Evolutionary conservation across 1,139 yeast species (phyloP), one percentile per base, ranked within the genome.

Genomic region (Protomyces macrosporus): DNA sequence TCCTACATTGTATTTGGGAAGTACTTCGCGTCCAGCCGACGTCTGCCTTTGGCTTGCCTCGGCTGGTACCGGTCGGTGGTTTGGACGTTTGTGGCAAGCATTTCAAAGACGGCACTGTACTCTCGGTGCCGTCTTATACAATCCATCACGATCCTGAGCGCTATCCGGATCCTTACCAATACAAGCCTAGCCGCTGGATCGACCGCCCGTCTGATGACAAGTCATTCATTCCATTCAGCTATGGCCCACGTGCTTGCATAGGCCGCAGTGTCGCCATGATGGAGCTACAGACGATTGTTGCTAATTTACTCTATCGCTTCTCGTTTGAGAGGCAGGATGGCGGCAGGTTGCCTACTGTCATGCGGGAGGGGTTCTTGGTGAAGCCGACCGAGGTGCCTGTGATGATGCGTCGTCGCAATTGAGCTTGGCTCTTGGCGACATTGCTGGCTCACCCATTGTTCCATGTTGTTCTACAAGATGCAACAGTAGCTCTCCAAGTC

Each of bases 121-220:
- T 60, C 50, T 45, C 54, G 32, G 64, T 60, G 16, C 64, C 64
- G 23, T 34, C 54, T 33, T 86, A 81, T 77, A 79, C 87, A 0
- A 71, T 85, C 66, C 90, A 86, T 69, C 77, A 88, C 35, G 80
- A 81, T 53, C 76, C 77, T 5, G 53, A 67, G 0, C 77, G 83
- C 0, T 86, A 83, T 71, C 79, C 82, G 3, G 72, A 81, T 14
- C 82, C 88, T 0, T 78, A 80, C 30, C 65, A 66, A 16, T 86
- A 84, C 71, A 71, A 77, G 9, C 90, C 90, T 1, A 84, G 82
- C 60, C 75, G 93, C 67, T 86, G 91, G 90, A 70, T 36, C 32
- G 45, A 40, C 2, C n/a, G 16, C 6, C 55, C 64, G 4, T 34
- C 42, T 3, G 37, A 23, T 35, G 59, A 60, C 50, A 60, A 60